Percentiles rank a stretch among this genome's conserved stretches.
These are phyloP conservation scores for Trebouxia sp. DNA, from an alignment of 139 green algal species.

Conservation along the genomic window DNA sequence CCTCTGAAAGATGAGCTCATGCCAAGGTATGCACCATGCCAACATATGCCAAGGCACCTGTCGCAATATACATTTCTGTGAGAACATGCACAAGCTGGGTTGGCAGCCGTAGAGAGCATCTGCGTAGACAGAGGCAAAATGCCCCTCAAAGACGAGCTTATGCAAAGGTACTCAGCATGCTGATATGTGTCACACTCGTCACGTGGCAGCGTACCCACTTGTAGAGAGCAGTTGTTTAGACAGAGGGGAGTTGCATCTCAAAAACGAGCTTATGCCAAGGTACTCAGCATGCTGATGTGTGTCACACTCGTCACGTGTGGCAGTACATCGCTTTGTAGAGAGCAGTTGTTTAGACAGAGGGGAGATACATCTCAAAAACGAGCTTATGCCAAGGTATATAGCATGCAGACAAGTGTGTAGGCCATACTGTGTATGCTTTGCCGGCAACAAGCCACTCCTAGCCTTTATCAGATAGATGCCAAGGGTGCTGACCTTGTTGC, in stretches of 20 bases:
- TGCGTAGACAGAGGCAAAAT: conserved; percentile 87
- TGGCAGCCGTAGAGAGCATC: conserved; percentile 90
- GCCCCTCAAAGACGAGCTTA: conserved; percentile 78
- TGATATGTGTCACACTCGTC: conserved; percentile 62
- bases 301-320: background rate
- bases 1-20: conserved; percentile 77
- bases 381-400: conserved; percentile 42
- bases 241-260: too few relatives aligned
- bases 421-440: background rate
- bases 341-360: conserved; percentile 31
- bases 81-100: too few relatives aligned
- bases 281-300: too few relatives aligned
- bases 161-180: background rate
- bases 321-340: background rate
- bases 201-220: conserved; percentile 81
- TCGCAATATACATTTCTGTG: too few relatives aligned
- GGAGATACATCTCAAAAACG: conserved; percentile 89
- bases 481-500: too few relatives aligned
- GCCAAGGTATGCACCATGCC: background rate
- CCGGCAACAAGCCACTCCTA: background rate
- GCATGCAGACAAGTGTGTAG: conserved; percentile 77
- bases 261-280: background rate
- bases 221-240: conserved; percentile 92
- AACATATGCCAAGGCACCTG: conserved; percentile 72
- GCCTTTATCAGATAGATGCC: too few relatives aligned